Base-by-base conservation (phyloP, 768 basidiomycete genomes). In the Rhizopogon salebrosus region DNA sequence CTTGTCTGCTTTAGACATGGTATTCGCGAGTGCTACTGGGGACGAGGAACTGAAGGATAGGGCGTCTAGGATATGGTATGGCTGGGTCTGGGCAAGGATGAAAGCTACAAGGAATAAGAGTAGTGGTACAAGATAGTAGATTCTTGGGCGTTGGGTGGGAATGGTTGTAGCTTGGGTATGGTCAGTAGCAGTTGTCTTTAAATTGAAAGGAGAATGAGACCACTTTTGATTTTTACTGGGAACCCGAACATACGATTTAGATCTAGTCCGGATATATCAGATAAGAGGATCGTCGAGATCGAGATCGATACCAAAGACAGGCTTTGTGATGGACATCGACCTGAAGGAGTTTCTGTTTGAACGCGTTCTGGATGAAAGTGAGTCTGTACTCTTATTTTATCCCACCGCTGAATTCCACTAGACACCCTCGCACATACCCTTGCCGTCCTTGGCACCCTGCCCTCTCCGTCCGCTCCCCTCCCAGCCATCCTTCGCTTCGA, bases 401-500 rank as follows among this genome's bases (percentile, higher is more conserved):
- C n/a, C n/a, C n/a, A n/a, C n/a, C 39, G 14, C 20, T 41, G 34
- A 40, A 34, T 13, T 36, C 42, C 9, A 35, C 39, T 41, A 14
- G 14, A 41, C 8, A 14, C 26, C 16, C 50, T 37, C 36, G n/a
- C 36, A 5, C 49, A 83, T 88, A 89, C 65, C 74, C 85, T 90
- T 31, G 82, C 77, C 39, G 70, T 93, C 7, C 79, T 95, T 2
- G 92, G 94, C 4, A 80, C 74, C 1, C 72, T 89, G 11, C 80
- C 74, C 0, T 62, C 56, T 22, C 41, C 59, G 36, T 45, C 40
- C 14, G n/a, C 56, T 18, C 36, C 70, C n/a, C 66, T 75, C 2
- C 72, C 74, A 29, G 83, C 87, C 3, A 84, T 95, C 56, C 62
- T 94, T n/a, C 80, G 85, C 35, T 71, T 95, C 36, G 88, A 92